These are phyloP conservation scores for Pulveroboletus sp. DNA, from an alignment of 768 basidiomycete species.

Conservation along the genomic window DNA sequence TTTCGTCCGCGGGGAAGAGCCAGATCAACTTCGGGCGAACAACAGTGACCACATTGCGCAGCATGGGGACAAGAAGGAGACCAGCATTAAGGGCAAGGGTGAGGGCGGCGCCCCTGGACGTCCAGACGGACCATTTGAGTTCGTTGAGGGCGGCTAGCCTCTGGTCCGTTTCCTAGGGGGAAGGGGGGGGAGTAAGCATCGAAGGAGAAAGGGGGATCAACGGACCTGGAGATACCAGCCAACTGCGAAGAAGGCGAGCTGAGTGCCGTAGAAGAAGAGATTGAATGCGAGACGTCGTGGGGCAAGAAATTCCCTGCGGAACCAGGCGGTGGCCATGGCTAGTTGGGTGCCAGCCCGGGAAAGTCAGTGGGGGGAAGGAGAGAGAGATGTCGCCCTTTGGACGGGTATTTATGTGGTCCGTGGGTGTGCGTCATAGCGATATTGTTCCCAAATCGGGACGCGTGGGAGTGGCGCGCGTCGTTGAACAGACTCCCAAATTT, in stretches of 20 bases:
- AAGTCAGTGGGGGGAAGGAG: no score
- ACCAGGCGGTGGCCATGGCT: no score
- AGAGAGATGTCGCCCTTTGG: no score
- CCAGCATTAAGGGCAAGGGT: constrained; percentile 84
- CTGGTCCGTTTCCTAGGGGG: constrained; percentile 50
- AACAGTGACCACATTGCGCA: constrained; percentile 82
- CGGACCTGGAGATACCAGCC: constrained; percentile 84
- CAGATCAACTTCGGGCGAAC: constrained; percentile 77
- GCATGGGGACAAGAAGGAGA: constrained; percentile 82
- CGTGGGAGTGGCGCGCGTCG: constrained; percentile 1
- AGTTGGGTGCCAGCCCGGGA: no score
- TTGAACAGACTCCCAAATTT: background rate
- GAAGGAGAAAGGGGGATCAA: background rate
- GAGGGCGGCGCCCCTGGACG: constrained; percentile 86
- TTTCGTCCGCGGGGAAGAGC: constrained; percentile 90
- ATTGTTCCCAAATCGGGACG: background rate
- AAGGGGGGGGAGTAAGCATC: background rate
- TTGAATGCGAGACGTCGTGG: constrained; percentile 66
- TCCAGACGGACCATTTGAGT: constrained; percentile 84
- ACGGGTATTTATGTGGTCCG: no score
- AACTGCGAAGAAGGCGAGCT: constrained; percentile 69
- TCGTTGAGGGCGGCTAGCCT: constrained; percentile 72
- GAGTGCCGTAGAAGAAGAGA: constrained; percentile 73
- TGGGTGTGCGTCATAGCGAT: constrained; percentile 22
- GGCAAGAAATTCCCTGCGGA: constrained; percentile 43